These are phyloP conservation scores for Neopestalotiopsis rosae DNA, from an alignment of 2,329 filamentous ascomycete genomes.

Conservation along the genomic window DNA sequence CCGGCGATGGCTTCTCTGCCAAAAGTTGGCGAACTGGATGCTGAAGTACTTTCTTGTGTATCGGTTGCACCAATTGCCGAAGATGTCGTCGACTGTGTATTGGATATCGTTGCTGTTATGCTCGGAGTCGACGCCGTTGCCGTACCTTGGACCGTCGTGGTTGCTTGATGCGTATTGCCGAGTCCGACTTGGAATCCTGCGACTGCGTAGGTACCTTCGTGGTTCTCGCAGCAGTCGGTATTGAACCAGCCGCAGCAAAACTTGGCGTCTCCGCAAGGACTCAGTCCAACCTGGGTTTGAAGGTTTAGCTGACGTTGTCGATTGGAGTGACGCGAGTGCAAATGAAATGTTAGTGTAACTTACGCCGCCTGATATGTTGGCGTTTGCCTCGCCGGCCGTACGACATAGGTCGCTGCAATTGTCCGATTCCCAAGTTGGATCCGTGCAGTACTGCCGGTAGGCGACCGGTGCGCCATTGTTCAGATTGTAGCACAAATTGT, in stretches of 20 bases:
- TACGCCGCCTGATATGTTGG: neutral
- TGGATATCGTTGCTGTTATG: neutral
- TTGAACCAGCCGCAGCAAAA: neutral
- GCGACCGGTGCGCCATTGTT: neutral
- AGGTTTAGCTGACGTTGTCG: neutral
- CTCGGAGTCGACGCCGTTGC: neutral
- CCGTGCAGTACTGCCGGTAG: conserved; percentile 5
- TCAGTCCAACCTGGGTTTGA: neutral
- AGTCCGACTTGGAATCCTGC: neutral
- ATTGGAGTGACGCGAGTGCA: neutral
- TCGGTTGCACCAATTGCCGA: neutral
- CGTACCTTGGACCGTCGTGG: neutral
- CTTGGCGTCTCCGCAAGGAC: neutral
- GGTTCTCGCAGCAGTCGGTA: neutral
- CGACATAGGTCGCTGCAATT: conserved; percentile 3
- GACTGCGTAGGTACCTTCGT: neutral
- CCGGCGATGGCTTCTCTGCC: neutral
- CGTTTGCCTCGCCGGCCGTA: neutral
- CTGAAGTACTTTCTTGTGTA: neutral
- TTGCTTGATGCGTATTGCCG: neutral
- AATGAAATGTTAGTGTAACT: neutral
- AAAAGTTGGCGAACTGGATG: neutral
- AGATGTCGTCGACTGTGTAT: neutral
- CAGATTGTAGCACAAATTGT: conserved; percentile 10
- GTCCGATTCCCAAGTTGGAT: conserved; percentile 2